Evolutionary conservation across 192 early-diverging fungal genomes (phyloP), one percentile per base, ranked within the genome.

Genomic region (Mortierella antarctica): DNA sequence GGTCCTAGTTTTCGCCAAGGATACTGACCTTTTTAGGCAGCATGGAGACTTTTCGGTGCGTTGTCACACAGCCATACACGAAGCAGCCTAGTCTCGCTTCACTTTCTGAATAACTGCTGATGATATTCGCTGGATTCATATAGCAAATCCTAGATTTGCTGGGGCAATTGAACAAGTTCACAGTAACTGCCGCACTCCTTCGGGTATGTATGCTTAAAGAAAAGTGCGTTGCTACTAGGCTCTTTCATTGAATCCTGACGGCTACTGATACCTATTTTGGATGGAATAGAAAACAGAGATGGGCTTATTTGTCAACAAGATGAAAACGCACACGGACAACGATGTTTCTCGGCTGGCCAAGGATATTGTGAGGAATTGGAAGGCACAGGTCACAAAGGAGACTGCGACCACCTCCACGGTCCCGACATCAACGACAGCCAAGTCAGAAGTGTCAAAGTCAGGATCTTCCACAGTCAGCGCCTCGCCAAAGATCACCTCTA

Each of bases 331-430:
- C 60, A 73, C 83, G 10, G 86, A 92, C 54, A 63, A 82, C 4
- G 86, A 85, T 0, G 87, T 96, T 13, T 86, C 91, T 0, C 79
- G 70, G 21, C 61, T 86, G 48, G 90, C 93, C 4, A 95, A 92
- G 70, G 89, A 86, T 49, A 85, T 95, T 51, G 91, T 96, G 5
- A 85, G 86, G 69, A 94, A 92, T 55, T 97, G 96, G 96, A 96
- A 95, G 82, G 85, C 87, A 31, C 94, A 95, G 59, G 86, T 90
- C 79, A 82, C 71, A 20, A 73, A 56, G 14, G 78, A 74, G 18
- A 82, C 86, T 11, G 80, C 80, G n/a, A 83, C 74, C 46, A 70
- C 75, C 6, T 76, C 74, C 46, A 70, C 74, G 6, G 66, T 80
- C 31, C 69, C 47, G 21, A 65, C 83, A 44, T 40, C 78, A 11